Evolutionary conservation across 306 rosid species (phyloP).

Genomic region (Vigna mungo): DNA sequence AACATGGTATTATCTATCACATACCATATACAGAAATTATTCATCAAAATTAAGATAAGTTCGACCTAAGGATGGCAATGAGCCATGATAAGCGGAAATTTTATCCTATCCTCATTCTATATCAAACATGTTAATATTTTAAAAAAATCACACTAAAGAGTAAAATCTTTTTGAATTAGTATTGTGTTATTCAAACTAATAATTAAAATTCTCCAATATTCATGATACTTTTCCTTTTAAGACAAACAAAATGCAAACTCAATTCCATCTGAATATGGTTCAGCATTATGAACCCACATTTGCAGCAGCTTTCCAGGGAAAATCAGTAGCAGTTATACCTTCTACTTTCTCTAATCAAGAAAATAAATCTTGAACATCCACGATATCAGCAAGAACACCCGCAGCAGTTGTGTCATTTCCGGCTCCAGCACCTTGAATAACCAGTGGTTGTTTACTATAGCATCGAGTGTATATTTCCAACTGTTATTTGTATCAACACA

Average conservation of each 20-base stretch:
- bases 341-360: constrained; percentile 41
- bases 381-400: constrained; percentile 94
- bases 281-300: background rate
- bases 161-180: no score
- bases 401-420: constrained; percentile 96
- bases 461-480: constrained; percentile 85
- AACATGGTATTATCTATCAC: no score
- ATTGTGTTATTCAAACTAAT: no score
- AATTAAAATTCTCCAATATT: no score
- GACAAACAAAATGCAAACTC: background rate
- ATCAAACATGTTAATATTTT: no score
- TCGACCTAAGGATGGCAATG: no score
- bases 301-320: constrained; percentile 6
- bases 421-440: constrained; percentile 99
- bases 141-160: no score
- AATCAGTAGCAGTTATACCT: constrained; percentile 12
- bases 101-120: no score
- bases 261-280: background rate
- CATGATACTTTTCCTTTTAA: background rate
- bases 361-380: constrained; percentile 84
- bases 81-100: no score
- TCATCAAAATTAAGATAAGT: no score
- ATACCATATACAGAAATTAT: no score
- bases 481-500: constrained; percentile 58
- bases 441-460: constrained; percentile 77